phyloP scores from a whole-genome alignment of 768 basidiomycete species.

The Lyophyllum atratum region DNA sequence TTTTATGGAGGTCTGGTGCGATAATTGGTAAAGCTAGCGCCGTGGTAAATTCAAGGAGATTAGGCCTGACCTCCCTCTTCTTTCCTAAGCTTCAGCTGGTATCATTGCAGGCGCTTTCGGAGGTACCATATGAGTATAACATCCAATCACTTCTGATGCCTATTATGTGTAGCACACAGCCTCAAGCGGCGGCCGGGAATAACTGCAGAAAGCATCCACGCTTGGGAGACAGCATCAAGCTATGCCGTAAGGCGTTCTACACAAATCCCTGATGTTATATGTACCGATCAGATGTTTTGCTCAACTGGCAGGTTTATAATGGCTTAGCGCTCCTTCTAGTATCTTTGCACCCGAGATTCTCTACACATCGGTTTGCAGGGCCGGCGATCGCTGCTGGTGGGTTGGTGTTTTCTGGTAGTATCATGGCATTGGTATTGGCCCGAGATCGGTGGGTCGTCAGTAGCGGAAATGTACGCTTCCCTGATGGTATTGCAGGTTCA shows the following conservation, averaged over 20 bases:
- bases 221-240: conserved; percentile 63
- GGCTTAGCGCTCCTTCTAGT: conserved; percentile 65
- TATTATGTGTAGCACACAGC: conserved; percentile 45
- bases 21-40: conserved; percentile 34
- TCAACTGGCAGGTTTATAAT: conserved; percentile 56
- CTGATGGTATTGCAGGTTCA: conserved; percentile 38
- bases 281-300: neutral
- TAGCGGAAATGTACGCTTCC: neutral
- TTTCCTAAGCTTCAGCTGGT: conserved; percentile 41
- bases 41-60: neutral
- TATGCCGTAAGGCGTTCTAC: conserved; percentile 52
- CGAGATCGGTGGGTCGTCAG: conserved; percentile 37
- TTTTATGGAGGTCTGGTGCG: conserved; percentile 46
- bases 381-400: conserved; percentile 64
- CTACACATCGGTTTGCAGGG: conserved; percentile 62
- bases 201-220: conserved; percentile 51
- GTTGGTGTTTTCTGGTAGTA: conserved; percentile 63
- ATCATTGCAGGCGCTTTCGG: conserved; percentile 70
- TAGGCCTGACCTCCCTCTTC: neutral
- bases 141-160: neutral
- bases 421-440: conserved; percentile 54
- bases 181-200: conserved; percentile 49
- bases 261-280: neutral
- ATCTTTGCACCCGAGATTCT: conserved; percentile 64
- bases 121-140: conserved; percentile 23